Evolutionary conservation across 139 green algal species (phyloP).

Genomic region (Chlamydomonas applanata): DNA sequence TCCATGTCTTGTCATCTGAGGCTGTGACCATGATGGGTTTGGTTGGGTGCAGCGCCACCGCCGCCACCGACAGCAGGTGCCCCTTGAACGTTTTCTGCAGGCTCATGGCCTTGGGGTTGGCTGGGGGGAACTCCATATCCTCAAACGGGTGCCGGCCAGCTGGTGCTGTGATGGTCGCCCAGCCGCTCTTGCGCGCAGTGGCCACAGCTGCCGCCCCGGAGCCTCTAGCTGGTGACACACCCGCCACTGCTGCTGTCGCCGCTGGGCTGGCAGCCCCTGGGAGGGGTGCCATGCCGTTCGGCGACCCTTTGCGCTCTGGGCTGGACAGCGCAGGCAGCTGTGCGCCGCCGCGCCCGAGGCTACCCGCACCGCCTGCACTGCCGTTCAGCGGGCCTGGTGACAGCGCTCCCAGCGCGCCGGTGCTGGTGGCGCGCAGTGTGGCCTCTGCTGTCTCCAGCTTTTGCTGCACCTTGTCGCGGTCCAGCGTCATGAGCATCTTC

Average conservation of each 20-base stretch:
- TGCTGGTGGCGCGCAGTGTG: neutral
- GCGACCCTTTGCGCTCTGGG: too few species aligned
- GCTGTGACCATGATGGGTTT: slow-evolving; percentile 80
- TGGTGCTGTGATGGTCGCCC: slow-evolving; percentile 28
- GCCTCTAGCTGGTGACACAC: neutral
- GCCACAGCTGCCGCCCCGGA: neutral
- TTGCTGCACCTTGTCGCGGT: slow-evolving; percentile 59
- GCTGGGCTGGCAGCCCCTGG: neutral
- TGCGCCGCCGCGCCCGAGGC: neutral
- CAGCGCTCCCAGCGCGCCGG: too few species aligned
- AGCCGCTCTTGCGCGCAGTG: slow-evolving; percentile 20
- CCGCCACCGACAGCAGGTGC: slow-evolving; percentile 52
- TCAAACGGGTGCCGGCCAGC: slow-evolving; percentile 52
- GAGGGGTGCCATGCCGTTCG: neutral
- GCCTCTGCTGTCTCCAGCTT: slow-evolving; percentile 9
- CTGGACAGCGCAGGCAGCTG: neutral
- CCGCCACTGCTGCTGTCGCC: neutral
- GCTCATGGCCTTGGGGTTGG: slow-evolving; percentile 47
- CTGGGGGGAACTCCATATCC: slow-evolving; percentile 43
- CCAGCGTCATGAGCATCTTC: slow-evolving; percentile 75
- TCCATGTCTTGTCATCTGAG: slow-evolving; percentile 73
- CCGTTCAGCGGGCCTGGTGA: neutral
- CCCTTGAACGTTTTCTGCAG: slow-evolving; percentile 78
- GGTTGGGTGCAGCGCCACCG: slow-evolving; percentile 75
- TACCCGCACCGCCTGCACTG: neutral